Percentiles rank a stretch among this genome's conserved stretches.
Conservation (phyloP, 108 stramenopile species). For the Skeletonema menzelii region DNA sequence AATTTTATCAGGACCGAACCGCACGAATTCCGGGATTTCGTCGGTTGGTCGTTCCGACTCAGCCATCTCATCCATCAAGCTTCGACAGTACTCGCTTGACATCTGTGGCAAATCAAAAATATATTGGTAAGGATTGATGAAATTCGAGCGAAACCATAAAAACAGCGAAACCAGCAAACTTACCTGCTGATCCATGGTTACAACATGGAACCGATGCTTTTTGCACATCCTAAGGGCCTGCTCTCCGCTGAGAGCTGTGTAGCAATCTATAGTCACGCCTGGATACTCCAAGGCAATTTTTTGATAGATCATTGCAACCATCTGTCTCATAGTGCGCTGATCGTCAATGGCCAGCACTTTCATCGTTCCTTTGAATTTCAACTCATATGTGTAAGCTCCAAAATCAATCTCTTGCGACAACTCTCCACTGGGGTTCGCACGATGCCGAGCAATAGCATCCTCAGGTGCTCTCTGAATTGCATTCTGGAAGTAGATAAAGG, state of each 20-base stretch:
- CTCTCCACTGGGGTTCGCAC: conserved; percentile 32
- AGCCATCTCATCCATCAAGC: conserved; percentile 28
- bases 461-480: conserved; percentile 35
- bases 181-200: conserved; percentile 43
- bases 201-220: conserved; percentile 38
- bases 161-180: too few relatives aligned
- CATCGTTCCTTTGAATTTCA: conserved; percentile 34
- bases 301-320: conserved; percentile 51
- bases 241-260: conserved; percentile 43
- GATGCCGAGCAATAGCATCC: conserved; percentile 39
- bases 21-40: conserved; percentile 13
- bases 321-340: conserved; percentile 51
- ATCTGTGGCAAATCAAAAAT: background rate
- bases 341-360: conserved; percentile 44
- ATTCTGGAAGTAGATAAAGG: conserved; percentile 41
- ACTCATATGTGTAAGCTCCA: conserved; percentile 34
- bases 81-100: conserved; percentile 30
- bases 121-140: too few relatives aligned
- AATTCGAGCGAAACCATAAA: too few relatives aligned
- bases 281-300: conserved; percentile 35
- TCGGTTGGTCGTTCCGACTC: conserved; percentile 1
- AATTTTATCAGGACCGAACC: conserved; percentile 30
- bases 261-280: conserved; percentile 29
- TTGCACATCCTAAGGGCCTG: conserved; percentile 36
- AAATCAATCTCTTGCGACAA: conserved; percentile 32